Conservation (phyloP, 2,329 filamentous ascomycete species). For the Oidium heveae region DNA sequence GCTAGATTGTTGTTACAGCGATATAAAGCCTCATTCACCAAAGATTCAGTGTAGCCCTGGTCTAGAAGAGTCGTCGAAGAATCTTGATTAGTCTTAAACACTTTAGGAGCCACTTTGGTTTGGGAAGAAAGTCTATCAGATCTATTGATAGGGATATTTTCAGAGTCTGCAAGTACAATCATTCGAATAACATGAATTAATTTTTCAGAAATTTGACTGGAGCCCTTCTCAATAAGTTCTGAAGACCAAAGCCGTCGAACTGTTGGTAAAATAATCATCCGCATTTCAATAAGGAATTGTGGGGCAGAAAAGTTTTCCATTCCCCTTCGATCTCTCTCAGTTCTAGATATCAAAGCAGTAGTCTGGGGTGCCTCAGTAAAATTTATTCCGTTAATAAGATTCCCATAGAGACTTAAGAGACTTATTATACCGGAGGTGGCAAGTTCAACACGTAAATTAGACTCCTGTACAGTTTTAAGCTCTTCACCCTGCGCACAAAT, state of each 20-base stretch:
- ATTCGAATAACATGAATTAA: constrained; percentile 64
- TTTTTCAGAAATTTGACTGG: constrained; percentile 49
- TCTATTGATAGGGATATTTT: constrained; percentile 36
- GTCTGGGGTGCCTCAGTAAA: constrained; percentile 53
- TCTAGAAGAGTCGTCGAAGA: constrained; percentile 16
- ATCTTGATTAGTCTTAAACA: constrained; percentile 25
- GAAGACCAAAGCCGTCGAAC: constrained; percentile 68
- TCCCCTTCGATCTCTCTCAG: constrained; percentile 27
- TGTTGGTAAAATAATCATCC: constrained; percentile 53
- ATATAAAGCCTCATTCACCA: constrained; percentile 60
- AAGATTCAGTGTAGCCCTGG: constrained; percentile 25
- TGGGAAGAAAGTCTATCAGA: constrained; percentile 27
- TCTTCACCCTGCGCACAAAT: constrained; percentile 17
- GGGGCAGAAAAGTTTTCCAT: constrained; percentile 36
- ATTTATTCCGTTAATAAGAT: constrained; percentile 53
- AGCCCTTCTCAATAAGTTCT: constrained; percentile 54
- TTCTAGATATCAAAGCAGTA: constrained; percentile 23
- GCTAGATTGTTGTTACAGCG: constrained; percentile 43
- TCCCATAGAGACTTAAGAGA: constrained; percentile 57
- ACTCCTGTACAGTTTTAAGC: constrained; percentile 14
- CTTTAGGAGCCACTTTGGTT: constrained; percentile 16
- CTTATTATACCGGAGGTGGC: constrained; percentile 44
- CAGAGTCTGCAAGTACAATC: constrained; percentile 53
- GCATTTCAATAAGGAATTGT: constrained; percentile 70
- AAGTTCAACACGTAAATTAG: constrained; percentile 15